Evolutionary conservation across 495 filamentous ascomycete genomes (phyloP).

Genomic region (Emericellopsis terricola): DNA sequence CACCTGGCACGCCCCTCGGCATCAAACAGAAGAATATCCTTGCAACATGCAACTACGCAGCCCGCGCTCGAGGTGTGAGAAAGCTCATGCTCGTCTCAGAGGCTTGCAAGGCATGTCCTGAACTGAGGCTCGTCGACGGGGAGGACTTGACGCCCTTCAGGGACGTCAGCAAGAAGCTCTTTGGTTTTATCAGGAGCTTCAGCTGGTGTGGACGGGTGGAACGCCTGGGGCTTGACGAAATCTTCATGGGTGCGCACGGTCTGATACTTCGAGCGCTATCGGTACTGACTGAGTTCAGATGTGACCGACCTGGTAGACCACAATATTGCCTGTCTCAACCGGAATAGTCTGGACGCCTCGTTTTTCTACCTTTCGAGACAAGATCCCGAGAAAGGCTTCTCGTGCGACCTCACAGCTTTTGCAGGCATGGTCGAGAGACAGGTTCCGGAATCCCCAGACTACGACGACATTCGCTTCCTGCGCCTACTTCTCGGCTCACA

Average conservation of each 20-base stretch:
- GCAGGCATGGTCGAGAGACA: slow-evolving; percentile 12
- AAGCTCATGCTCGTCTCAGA: slow-evolving; percentile 75
- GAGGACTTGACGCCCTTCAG: slow-evolving; percentile 78
- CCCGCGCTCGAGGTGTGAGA: slow-evolving; percentile 51
- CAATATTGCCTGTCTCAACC: slow-evolving; percentile 55
- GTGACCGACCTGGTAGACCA: slow-evolving; percentile 72
- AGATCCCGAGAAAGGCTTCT: slow-evolving; percentile 67
- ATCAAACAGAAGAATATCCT: slow-evolving; percentile 67
- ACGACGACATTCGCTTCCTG: slow-evolving; percentile 19
- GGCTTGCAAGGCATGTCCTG: slow-evolving; percentile 64
- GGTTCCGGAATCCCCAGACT: neutral
- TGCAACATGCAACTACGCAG: slow-evolving; percentile 90
- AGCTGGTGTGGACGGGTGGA: slow-evolving; percentile 64
- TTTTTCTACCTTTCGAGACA: slow-evolving; percentile 63
- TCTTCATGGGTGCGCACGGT: slow-evolving; percentile 18
- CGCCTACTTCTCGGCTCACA: slow-evolving; percentile 55
- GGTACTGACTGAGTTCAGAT: slow-evolving; percentile 21
- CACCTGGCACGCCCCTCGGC: slow-evolving; percentile 47
- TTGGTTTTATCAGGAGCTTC: slow-evolving; percentile 45
- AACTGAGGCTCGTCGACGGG: slow-evolving; percentile 68
- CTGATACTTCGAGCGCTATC: slow-evolving; percentile 10
- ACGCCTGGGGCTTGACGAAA: slow-evolving; percentile 75
- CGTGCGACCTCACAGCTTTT: slow-evolving; percentile 49
- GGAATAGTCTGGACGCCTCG: slow-evolving; percentile 39
- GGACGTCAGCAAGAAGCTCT: slow-evolving; percentile 67